Conservation (phyloP, 805 yeast genomes). For the Lachancea meyersii region DNA sequence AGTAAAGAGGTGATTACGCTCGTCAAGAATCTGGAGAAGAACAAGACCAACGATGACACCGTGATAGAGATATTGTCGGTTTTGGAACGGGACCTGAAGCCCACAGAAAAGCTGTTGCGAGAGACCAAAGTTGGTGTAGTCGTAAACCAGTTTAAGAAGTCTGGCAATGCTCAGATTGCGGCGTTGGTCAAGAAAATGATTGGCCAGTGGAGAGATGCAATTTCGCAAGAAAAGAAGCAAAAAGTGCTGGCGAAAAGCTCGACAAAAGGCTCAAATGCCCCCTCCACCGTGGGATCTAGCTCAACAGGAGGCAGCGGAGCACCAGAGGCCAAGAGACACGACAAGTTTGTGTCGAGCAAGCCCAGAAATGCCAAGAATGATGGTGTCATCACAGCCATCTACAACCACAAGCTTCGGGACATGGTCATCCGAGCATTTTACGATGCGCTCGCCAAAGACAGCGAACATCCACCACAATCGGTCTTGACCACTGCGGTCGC, state of each 20-base stretch:
- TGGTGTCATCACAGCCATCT: conserved; percentile 62
- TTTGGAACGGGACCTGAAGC: conserved; percentile 63
- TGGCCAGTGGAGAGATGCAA: conserved; percentile 84
- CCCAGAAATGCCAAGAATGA: conserved; percentile 80
- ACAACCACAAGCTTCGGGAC: conserved; percentile 76
- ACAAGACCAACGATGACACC: conserved; percentile 50
- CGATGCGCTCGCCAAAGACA: conserved; percentile 81
- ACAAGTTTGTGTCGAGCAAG: conserved; percentile 42
- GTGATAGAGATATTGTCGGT: conserved; percentile 59
- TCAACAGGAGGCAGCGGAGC: background rate
- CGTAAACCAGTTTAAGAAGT: conserved; percentile 79
- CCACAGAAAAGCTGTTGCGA: conserved; percentile 78
- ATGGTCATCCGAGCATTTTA: conserved; percentile 78
- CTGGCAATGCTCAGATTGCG: conserved; percentile 58
- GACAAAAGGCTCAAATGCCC: too few relatives aligned
- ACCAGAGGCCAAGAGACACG: conserved; percentile 23
- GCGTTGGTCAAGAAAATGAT: conserved; percentile 76
- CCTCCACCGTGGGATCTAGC: too few relatives aligned
- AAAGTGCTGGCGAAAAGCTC: conserved; percentile 6
- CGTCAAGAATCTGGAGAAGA: conserved; percentile 68
- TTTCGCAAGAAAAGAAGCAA: conserved; percentile 52
- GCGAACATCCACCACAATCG: conserved; percentile 52
- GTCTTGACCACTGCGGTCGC: conserved; percentile 59
- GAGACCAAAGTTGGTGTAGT: conserved; percentile 96
- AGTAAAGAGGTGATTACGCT: conserved; percentile 65